Conservation (phyloP, 768 basidiomycete genomes). For the Agaricus subrufescens region DNA sequence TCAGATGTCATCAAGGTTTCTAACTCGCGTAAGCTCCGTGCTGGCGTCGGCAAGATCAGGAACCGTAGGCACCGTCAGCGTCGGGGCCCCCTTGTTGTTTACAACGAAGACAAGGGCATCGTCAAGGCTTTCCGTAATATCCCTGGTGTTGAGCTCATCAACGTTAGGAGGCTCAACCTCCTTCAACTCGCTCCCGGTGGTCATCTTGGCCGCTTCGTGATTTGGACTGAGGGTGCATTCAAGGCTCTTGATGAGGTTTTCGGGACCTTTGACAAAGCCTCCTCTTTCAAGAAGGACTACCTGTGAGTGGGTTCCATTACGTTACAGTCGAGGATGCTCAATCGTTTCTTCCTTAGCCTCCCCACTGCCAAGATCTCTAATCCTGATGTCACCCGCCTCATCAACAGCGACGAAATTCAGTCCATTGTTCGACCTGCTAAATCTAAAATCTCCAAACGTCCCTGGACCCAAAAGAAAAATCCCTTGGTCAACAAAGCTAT, state of each 20-base stretch:
- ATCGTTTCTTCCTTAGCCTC: slow-evolving; percentile 44
- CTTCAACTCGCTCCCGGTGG: slow-evolving; percentile 99
- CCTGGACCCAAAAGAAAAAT: slow-evolving; percentile 99
- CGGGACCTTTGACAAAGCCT: slow-evolving; percentile 90
- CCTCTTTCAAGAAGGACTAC: slow-evolving; percentile 86
- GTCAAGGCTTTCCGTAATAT: slow-evolving; percentile 99
- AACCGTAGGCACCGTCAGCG: slow-evolving; percentile 96
- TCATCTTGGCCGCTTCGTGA: slow-evolving; percentile 97
- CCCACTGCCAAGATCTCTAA: slow-evolving; percentile 96
- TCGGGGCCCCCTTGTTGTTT: slow-evolving; percentile 95
- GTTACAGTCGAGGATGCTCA: neutral
- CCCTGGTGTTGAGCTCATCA: slow-evolving; percentile 96
- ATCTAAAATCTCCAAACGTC: slow-evolving; percentile 81
- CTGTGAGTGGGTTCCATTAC: slow-evolving; percentile 40
- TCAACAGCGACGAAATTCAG: slow-evolving; percentile 98
- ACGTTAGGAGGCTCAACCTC: slow-evolving; percentile 90
- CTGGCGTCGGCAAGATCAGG: slow-evolving; percentile 96
- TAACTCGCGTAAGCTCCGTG: slow-evolving; percentile 94
- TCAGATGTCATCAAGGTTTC: slow-evolving; percentile 93
- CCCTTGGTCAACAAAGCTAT: slow-evolving; percentile 90
- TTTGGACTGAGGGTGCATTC: slow-evolving; percentile 98
- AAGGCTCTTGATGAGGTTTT: slow-evolving; percentile 90
- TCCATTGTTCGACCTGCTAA: slow-evolving; percentile 91
- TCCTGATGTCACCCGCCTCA: slow-evolving; percentile 94
- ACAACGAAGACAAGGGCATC: slow-evolving; percentile 96